These are phyloP conservation scores for Crithidia fasciculata DNA, from an alignment of 208 protist species.

Conservation along the genomic window DNA sequence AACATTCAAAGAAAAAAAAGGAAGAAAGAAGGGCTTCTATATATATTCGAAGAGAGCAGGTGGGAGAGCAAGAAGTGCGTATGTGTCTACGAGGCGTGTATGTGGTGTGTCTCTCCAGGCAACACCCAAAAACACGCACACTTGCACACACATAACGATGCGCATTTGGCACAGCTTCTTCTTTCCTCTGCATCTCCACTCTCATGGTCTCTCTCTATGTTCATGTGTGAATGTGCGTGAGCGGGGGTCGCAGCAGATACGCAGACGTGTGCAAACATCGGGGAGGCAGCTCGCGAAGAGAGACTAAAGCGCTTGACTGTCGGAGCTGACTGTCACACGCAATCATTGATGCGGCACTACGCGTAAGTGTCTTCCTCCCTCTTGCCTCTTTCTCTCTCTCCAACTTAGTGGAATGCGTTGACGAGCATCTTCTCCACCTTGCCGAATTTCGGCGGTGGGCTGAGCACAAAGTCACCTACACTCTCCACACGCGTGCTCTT, in stretches of 20 bases:
- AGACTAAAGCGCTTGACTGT: no score
- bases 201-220: not conserved
- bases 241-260: no score
- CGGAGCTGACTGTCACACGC: no score
- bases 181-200: not conserved
- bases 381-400: not conserved
- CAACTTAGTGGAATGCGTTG: not conserved
- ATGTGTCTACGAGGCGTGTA: not conserved
- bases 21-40: not conserved
- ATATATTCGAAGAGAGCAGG: not conserved
- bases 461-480: not conserved
- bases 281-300: no score
- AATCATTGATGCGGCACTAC: no score
- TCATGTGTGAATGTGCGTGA: no score
- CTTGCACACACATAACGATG: no score
- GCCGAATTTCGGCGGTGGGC: slow-evolving; percentile 6
- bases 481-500: not conserved
- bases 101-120: not conserved
- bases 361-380: no score
- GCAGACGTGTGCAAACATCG: no score
- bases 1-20: not conserved
- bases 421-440: slow-evolving; percentile 12
- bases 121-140: no score
- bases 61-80: not conserved
- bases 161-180: no score